These are phyloP conservation scores for Suillus variegatus DNA, from an alignment of 768 basidiomycete genomes.

Conservation along the genomic window DNA sequence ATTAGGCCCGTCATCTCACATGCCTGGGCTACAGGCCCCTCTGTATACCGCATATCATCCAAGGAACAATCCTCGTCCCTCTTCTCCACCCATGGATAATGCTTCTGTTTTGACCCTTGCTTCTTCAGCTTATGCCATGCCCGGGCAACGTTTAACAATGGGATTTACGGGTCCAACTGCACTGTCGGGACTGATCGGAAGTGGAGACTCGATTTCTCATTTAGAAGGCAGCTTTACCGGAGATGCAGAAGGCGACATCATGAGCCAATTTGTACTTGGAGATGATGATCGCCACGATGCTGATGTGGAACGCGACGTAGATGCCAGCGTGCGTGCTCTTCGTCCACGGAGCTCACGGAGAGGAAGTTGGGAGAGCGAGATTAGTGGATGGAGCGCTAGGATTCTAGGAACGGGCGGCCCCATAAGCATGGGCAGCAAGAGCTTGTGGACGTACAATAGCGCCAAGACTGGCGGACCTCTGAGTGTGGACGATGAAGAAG, in stretches of 20 bases:
- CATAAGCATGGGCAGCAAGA: conserved; percentile 52
- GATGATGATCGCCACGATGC: conserved; percentile 64
- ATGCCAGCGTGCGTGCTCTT: conserved; percentile 89
- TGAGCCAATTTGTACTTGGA: conserved; percentile 65
- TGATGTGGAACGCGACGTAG: conserved; percentile 61
- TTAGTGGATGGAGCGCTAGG: conserved; percentile 84
- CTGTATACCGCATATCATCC: conserved; percentile 92
- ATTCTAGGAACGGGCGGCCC: conserved; percentile 49
- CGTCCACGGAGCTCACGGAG: conserved; percentile 82
- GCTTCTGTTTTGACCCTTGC: conserved; percentile 93
- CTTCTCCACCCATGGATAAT: conserved; percentile 87
- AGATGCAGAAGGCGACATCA: conserved; percentile 58
- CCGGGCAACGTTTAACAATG: conserved; percentile 51
- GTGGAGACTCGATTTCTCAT: conserved; percentile 68
- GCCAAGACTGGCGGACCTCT: conserved; percentile 54
- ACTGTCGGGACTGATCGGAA: conserved; percentile 52
- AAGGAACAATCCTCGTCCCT: conserved; percentile 92
- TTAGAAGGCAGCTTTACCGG: conserved; percentile 60
- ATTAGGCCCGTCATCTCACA: conserved; percentile 23
- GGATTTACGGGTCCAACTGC: conserved; percentile 45
- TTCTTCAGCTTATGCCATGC: conserved; percentile 85
- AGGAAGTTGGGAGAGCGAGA: conserved; percentile 91
- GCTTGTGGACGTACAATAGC: conserved; percentile 63
- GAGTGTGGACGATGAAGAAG: conserved; percentile 42
- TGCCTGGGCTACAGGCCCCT: conserved; percentile 67